Evolutionary conservation across 371 early-diverging fungal genomes (phyloP).

Genomic region (Funneliformis caledonium): DNA sequence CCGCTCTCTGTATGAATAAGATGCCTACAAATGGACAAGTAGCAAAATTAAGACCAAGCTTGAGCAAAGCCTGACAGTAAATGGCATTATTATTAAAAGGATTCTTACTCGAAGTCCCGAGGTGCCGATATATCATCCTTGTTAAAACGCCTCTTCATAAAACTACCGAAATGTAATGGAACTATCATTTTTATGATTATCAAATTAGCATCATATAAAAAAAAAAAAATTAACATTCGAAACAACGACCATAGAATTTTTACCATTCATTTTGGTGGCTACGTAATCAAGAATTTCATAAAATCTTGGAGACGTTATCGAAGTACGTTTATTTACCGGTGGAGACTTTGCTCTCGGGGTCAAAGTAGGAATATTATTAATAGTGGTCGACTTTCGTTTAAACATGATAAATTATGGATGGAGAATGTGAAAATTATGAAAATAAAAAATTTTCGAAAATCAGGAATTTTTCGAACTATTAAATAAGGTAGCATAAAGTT

Average conservation of each 20-base stretch:
- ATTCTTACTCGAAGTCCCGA: conserved; percentile 47
- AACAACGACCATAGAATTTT: background rate
- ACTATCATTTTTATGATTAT: background rate
- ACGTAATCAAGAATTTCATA: conserved; percentile 41
- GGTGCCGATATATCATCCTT: conserved; percentile 48
- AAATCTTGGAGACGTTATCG: conserved; percentile 32
- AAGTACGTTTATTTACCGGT: conserved; percentile 8
- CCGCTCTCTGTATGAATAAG: conserved; percentile 51
- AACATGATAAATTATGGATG: conserved; percentile 19
- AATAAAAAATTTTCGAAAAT: too few species aligned
- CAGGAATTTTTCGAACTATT: too few species aligned
- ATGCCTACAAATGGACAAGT: conserved; percentile 35
- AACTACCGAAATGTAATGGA: conserved; percentile 38
- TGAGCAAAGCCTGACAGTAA: background rate
- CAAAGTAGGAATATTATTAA: background rate
- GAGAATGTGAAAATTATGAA: too few species aligned
- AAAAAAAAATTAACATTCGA: too few species aligned
- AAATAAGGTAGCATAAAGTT: too few species aligned
- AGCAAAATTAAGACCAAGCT: background rate
- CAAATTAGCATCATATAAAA: too few species aligned
- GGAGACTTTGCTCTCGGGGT: conserved; percentile 31
- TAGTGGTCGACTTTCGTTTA: conserved; percentile 24
- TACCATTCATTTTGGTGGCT: conserved; percentile 37
- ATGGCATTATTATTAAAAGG: background rate
- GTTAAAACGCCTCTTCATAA: conserved; percentile 37